Evolutionary conservation across 495 filamentous ascomycete genomes (phyloP).

Genomic region (Aspergillus diversus): DNA sequence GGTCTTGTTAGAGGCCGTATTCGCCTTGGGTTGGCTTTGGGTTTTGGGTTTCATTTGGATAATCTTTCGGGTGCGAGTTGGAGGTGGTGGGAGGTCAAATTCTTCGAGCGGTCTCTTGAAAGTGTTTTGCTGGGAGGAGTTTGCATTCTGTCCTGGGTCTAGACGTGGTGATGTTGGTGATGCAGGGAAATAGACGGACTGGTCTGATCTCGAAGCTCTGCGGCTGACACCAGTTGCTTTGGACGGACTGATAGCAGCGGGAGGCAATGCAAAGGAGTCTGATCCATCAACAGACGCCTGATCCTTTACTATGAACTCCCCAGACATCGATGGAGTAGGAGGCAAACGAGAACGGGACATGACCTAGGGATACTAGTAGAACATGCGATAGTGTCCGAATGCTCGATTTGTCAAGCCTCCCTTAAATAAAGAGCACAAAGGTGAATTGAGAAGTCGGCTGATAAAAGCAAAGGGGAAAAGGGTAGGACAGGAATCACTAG

Average conservation of each 20-base stretch:
- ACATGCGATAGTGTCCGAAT: not conserved
- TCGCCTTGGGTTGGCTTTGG: conserved; percentile 32
- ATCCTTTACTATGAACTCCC: conserved; percentile 79
- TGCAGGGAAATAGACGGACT: conserved; percentile 54
- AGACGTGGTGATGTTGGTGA: conserved; percentile 60
- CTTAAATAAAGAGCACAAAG: conserved; percentile 11
- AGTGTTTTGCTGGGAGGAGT: conserved; percentile 60
- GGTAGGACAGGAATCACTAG: conserved; percentile 4
- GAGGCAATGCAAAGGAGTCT: conserved; percentile 79
- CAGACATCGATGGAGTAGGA: conserved; percentile 84
- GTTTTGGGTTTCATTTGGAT: conserved; percentile 88
- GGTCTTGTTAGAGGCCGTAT: conserved; percentile 29
- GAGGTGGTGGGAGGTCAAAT: conserved; percentile 87
- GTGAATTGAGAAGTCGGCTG: not conserved
- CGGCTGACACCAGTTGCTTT: conserved; percentile 43
- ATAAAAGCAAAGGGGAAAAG: conserved; percentile 4
- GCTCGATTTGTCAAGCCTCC: not conserved
- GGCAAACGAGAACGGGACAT: conserved; percentile 76
- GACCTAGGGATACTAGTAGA: conserved; percentile 22
- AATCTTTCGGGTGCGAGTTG: conserved; percentile 90
- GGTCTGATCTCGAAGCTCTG: conserved; percentile 47
- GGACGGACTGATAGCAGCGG: conserved; percentile 67
- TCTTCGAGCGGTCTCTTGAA: conserved; percentile 53
- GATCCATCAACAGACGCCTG: conserved; percentile 54
- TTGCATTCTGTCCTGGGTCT: conserved; percentile 45